phyloP scores from a whole-genome alignment of 83 land plant genomes.

The Picea abies region DNA sequence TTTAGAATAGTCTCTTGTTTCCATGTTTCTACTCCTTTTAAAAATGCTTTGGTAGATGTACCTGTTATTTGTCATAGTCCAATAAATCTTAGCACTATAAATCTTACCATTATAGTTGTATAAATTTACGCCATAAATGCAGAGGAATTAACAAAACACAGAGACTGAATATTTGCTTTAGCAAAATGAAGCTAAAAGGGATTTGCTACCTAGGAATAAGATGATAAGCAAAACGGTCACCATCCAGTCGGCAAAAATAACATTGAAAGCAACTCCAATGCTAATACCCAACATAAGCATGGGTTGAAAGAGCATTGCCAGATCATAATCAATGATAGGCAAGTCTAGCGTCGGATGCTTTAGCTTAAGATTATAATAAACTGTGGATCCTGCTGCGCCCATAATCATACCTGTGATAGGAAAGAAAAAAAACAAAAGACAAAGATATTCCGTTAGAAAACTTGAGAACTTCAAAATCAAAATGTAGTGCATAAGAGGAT shows the following conservation, averaged over 20 bases:
- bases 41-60: slow-evolving; percentile 72
- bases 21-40: slow-evolving; percentile 78
- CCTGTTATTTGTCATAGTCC: slow-evolving; percentile 28
- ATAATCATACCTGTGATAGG: slow-evolving; percentile 79
- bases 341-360: slow-evolving; percentile 69
- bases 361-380: slow-evolving; percentile 68
- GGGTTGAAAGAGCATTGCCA: slow-evolving; percentile 77
- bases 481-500: background rate
- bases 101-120: background rate
- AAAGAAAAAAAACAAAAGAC: slow-evolving; percentile 1
- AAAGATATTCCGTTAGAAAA: background rate
- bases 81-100: background rate
- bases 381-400: slow-evolving; percentile 79
- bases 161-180: background rate
- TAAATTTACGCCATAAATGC: background rate
- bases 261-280: slow-evolving; percentile 88
- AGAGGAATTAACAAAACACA: background rate
- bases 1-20: slow-evolving; percentile 71
- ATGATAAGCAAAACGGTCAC: slow-evolving; percentile 75
- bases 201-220: slow-evolving; percentile 55
- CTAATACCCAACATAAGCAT: slow-evolving; percentile 93
- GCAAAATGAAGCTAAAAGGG: background rate
- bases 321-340: slow-evolving; percentile 84
- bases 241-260: slow-evolving; percentile 85
- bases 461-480: background rate